Percentiles rank a stretch among this genome's conserved stretches.
phyloP scores from a whole-genome alignment of 1,139 yeast genomes.

The Saccharomyces hybrid region DNA sequence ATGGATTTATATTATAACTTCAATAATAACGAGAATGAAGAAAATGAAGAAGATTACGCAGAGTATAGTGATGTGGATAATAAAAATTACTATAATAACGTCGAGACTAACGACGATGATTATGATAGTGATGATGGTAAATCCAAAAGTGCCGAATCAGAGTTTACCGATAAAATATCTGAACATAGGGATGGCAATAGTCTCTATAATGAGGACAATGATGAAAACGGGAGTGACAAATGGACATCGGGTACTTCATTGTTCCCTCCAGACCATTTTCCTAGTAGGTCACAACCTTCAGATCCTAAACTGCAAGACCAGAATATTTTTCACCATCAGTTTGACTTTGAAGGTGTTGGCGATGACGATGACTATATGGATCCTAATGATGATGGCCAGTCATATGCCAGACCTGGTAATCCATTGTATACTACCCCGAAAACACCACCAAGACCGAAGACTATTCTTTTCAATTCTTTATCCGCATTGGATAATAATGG shows the following conservation, averaged over 20 bases:
- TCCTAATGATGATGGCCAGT: slow-evolving; percentile 76
- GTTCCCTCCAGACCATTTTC: slow-evolving; percentile 10
- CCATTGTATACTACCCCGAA: slow-evolving; percentile 42
- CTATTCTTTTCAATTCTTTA: background rate
- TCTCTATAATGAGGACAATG: background rate
- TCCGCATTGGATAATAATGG: background rate
- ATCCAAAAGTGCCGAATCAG: background rate
- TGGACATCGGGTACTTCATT: slow-evolving; percentile 12
- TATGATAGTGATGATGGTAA: slow-evolving; percentile 18
- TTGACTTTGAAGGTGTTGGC: slow-evolving; percentile 16
- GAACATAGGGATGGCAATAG: background rate
- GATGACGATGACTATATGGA: slow-evolving; percentile 44
- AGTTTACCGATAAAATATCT: background rate
- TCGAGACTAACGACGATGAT: slow-evolving; percentile 15
- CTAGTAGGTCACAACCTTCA: slow-evolving; percentile 12
- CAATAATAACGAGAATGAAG: slow-evolving; percentile 14
- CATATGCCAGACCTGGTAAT: slow-evolving; percentile 54
- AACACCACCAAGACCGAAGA: slow-evolving; percentile 15
- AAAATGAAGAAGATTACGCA: slow-evolving; percentile 13
- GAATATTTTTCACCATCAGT: slow-evolving; percentile 19
- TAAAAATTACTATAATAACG: slow-evolving; percentile 16
- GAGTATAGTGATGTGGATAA: slow-evolving; percentile 13
- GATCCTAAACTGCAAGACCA: slow-evolving; percentile 14
- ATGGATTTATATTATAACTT: slow-evolving; percentile 12
- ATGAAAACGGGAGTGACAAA: slow-evolving; percentile 1